A percentile compares a stretch with the other conserved stretches of the same genome.
Evolutionary conservation across 352 stramenopile genomes (phyloP).

Genomic region (Globisporangium carolinianum): DNA sequence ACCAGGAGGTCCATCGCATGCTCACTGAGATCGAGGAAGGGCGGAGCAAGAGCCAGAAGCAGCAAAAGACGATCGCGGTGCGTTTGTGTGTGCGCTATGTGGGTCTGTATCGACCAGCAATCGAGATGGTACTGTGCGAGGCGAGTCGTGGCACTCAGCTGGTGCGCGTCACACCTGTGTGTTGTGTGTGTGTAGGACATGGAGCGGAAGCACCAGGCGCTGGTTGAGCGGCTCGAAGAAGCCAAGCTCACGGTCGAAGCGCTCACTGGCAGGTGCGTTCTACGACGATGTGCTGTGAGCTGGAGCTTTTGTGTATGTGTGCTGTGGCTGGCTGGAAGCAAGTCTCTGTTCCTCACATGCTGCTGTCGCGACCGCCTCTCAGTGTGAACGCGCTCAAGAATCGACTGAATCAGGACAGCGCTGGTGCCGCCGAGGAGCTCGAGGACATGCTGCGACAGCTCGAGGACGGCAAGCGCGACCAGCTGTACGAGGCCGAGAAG

Average conservation of each 20-base stretch:
- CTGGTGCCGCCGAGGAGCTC: constrained; percentile 50
- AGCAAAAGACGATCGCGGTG: constrained; percentile 66
- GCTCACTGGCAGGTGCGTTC: constrained; percentile 49
- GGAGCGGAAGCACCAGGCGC: constrained; percentile 55
- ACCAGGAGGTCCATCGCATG: constrained; percentile 59
- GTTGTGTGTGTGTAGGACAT: constrained; percentile 29
- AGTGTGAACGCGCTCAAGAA: constrained; percentile 71
- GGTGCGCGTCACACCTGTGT: no score
- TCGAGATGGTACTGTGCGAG: not conserved
- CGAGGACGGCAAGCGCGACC: constrained; percentile 58
- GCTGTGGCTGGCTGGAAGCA: no score
- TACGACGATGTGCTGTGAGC: not conserved
- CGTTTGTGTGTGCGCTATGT: constrained; percentile 2
- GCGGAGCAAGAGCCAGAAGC: constrained; percentile 47
- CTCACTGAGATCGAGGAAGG: constrained; percentile 56
- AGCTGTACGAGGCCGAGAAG: constrained; percentile 53
- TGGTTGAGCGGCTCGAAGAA: constrained; percentile 59
- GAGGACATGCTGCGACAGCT: constrained; percentile 61
- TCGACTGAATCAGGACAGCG: constrained; percentile 63
- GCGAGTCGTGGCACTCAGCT: no score
- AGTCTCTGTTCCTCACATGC: not conserved
- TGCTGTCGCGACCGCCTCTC: not conserved
- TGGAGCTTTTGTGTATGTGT: no score
- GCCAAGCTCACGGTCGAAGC: constrained; percentile 61
- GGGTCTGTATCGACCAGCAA: not conserved